Percentiles rank a stretch among this genome's conserved stretches.
Conservation (phyloP, 1,139 yeast genomes). For the Tardiomyces depauwii region DNA sequence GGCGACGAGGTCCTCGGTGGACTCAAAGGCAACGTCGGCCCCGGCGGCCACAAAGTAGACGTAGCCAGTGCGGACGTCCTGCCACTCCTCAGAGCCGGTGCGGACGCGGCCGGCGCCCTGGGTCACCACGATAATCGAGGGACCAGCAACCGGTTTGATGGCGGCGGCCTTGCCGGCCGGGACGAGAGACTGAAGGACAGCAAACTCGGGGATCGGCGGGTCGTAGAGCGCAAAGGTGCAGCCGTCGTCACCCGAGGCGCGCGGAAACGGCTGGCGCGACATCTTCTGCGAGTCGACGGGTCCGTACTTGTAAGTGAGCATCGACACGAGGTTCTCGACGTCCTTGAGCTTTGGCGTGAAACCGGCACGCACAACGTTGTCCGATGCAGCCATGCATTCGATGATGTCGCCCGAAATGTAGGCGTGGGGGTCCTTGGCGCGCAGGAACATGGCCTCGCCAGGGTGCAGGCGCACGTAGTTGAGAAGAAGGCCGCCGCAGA, state of each 20-base stretch:
- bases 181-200: constrained; percentile 71
- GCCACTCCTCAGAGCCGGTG: constrained; percentile 11
- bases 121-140: constrained; percentile 77
- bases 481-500: constrained; percentile 87
- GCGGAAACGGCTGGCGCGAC: constrained; percentile 52
- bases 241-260: constrained; percentile 39
- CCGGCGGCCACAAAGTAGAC: constrained; percentile 81
- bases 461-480: constrained; percentile 73
- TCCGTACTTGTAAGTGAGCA: constrained; percentile 84
- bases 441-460: constrained; percentile 96
- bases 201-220: constrained; percentile 95
- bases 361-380: constrained; percentile 96
- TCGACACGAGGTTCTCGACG: constrained; percentile 74
- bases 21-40: constrained; percentile 47
- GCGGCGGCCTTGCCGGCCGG: constrained; percentile 34
- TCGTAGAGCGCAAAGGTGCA: constrained; percentile 53
- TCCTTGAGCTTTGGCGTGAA: constrained; percentile 98
- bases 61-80: constrained; percentile 41
- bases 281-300: constrained; percentile 90
- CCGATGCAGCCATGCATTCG: constrained; percentile 99
- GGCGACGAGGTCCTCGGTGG: constrained; percentile 29
- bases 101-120: constrained; percentile 57
- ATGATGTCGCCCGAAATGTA: constrained; percentile 93
- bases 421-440: constrained; percentile 97
- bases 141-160: constrained; percentile 51